Percentiles rank a stretch among this genome's conserved stretches.
These are phyloP conservation scores for Acanthamoeba lenticulata DNA, from an alignment of 208 protist genomes.

Conservation along the genomic window DNA sequence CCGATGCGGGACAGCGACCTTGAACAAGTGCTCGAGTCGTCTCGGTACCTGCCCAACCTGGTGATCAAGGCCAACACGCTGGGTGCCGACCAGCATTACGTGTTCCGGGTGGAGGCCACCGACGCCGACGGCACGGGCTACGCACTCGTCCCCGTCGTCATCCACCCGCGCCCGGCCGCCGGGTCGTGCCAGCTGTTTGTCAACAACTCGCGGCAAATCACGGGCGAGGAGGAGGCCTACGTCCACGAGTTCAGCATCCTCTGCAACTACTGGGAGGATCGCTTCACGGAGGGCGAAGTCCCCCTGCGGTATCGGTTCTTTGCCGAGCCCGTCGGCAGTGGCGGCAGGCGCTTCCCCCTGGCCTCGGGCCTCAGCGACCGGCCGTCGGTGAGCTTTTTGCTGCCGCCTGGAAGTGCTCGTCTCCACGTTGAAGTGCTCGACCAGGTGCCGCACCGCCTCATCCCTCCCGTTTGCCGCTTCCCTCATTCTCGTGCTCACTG, in stretches of 20 bases:
- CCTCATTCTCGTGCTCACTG: neutral
- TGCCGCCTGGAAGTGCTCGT: slow-evolving; percentile 2
- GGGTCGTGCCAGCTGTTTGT: slow-evolving; percentile 7
- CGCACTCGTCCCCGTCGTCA: neutral
- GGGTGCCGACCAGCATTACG: neutral
- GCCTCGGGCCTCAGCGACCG: neutral
- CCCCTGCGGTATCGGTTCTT: slow-evolving; percentile 15
- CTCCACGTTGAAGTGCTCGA: slow-evolving; percentile 49
- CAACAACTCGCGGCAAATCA: neutral
- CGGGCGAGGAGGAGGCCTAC: slow-evolving; percentile 18
- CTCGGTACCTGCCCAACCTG: slow-evolving; percentile 56
- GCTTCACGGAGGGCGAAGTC: neutral
- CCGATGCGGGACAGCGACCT: neutral
- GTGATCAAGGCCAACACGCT: slow-evolving; percentile 12
- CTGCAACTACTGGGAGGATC: slow-evolving; percentile 41
- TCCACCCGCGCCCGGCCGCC: neutral
- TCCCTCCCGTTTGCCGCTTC: neutral
- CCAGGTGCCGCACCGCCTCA: neutral
- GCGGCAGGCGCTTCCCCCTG: neutral
- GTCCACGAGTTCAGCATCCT: neutral
- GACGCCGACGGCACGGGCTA: neutral
- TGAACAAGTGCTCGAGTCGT: neutral
- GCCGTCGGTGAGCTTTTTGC: neutral
- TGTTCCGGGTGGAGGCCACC: slow-evolving; percentile 6
- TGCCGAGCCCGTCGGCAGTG: neutral